Percentiles rank a stretch among this genome's conserved stretches.
Evolutionary conservation across 495 filamentous ascomycete species (phyloP).

Genomic region (Trichoderma orchidacearum): DNA sequence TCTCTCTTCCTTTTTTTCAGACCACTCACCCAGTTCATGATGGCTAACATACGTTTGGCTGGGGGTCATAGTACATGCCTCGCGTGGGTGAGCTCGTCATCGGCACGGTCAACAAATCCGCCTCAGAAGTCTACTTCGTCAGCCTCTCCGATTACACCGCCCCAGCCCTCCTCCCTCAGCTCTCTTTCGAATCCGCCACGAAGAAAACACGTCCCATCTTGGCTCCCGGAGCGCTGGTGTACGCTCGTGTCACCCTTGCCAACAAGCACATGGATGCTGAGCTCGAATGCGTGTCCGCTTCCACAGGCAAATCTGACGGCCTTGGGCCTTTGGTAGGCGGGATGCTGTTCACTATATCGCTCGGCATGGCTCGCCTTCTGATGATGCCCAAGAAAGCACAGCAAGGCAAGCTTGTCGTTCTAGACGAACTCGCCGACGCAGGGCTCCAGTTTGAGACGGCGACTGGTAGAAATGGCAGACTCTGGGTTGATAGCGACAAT

Average conservation of each 20-base stretch:
- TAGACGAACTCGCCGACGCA: slow-evolving; percentile 73
- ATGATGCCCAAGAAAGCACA: slow-evolving; percentile 49
- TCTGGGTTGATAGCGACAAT: slow-evolving; percentile 74
- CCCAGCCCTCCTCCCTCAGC: slow-evolving; percentile 64
- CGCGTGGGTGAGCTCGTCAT: slow-evolving; percentile 68
- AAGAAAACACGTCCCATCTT: slow-evolving; percentile 84
- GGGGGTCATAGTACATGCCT: slow-evolving; percentile 75
- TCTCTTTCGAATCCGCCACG: slow-evolving; percentile 81
- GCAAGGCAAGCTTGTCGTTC: slow-evolving; percentile 53
- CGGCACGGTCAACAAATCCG: slow-evolving; percentile 63
- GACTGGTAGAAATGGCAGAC: slow-evolving; percentile 82
- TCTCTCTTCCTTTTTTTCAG: not conserved
- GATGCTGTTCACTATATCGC: slow-evolving; percentile 71
- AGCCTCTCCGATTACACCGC: slow-evolving; percentile 48
- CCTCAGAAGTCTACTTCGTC: slow-evolving; percentile 59
- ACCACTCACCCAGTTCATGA: not conserved
- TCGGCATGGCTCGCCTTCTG: slow-evolving; percentile 68
- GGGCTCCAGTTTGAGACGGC: slow-evolving; percentile 80
- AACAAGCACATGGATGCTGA: slow-evolving; percentile 78
- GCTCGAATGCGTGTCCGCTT: slow-evolving; percentile 71
- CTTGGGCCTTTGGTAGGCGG: slow-evolving; percentile 76
- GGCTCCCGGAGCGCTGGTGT: slow-evolving; percentile 60
- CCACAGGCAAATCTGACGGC: slow-evolving; percentile 81
- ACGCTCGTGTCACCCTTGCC: slow-evolving; percentile 64
- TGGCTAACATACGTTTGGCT: no score